Evolutionary conservation across 1,139 yeast species (phyloP), one percentile per base, ranked within the genome.

Genomic region (Yamadazyma sp.): DNA sequence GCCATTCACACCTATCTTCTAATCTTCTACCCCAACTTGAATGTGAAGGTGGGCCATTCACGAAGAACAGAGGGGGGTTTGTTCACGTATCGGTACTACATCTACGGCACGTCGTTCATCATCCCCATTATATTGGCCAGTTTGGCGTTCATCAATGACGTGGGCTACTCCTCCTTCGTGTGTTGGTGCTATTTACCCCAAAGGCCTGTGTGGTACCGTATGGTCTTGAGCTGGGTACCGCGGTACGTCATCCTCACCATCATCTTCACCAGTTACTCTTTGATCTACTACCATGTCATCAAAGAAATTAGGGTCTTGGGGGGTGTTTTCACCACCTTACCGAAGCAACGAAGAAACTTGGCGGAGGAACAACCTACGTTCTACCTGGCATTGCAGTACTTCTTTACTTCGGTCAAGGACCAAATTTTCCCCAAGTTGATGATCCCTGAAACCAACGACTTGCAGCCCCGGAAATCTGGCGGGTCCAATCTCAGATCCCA

Each of bases 141-240:
- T 37, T 66, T 87, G 45, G 94, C 91, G 0, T 88, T 85, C 55
- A 75, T 84, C 26, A 49, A 56, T 36, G 49, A 48, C 3, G 64
- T 71, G 25, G 87, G 88, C 1, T 86, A 83, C 55, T 59, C 63
- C 27, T 78, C 86, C 14, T 74, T 78, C 47, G 79, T 84, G 34
- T 81, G 87, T 42, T 86, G 92, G 91, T 83, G 95, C 56, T 88
- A 85, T 56, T 65, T 89, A 39, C 92, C 96, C 0, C 77, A 80
- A 39, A 51, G 67, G 2, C 95, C 95, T 0, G 58, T 75, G 9
- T 88, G 95, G 95, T 83, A 81, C 56, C 71, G 89, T 42, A 58
- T 85, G 36, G 89, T 74, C 1, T 66, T 89, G 38, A 79, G 91
- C 47, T 89, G 96, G 96, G 82, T 79, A 1, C 92, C 95, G 2